phyloP scores from a whole-genome alignment of 495 filamentous ascomycete genomes.

The Haplographium delicatum region DNA sequence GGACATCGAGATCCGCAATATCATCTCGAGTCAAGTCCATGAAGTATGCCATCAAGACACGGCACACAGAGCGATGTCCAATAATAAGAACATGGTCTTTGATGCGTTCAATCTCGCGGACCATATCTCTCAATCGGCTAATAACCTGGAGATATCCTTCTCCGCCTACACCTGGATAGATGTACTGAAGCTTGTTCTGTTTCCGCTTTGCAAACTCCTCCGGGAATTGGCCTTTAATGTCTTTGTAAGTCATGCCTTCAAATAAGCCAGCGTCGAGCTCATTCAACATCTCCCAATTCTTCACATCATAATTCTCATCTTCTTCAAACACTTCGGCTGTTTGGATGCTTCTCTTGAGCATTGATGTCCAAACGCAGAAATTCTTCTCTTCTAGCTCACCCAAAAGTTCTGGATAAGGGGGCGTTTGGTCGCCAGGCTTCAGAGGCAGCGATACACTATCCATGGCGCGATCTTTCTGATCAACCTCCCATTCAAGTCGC shows the following conservation, averaged over 20 bases:
- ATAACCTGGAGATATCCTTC: slow-evolving; percentile 97
- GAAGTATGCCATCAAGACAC: slow-evolving; percentile 94
- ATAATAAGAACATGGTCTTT: slow-evolving; percentile 91
- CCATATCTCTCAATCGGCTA: slow-evolving; percentile 89
- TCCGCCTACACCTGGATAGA: slow-evolving; percentile 90
- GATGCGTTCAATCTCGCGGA: slow-evolving; percentile 94
- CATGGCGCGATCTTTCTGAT: slow-evolving; percentile 67
- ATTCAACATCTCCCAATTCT: slow-evolving; percentile 97
- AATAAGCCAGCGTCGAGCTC: slow-evolving; percentile 89
- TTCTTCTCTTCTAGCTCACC: slow-evolving; percentile 65
- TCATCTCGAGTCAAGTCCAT: slow-evolving; percentile 82
- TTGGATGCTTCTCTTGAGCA: slow-evolving; percentile 82
- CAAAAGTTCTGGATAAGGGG: slow-evolving; percentile 82
- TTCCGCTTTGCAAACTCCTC: slow-evolving; percentile 73
- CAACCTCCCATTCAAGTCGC: slow-evolving; percentile 67
- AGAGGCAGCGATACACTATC: slow-evolving; percentile 71
- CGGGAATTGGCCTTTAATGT: slow-evolving; percentile 68
- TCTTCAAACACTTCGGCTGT: slow-evolving; percentile 79
- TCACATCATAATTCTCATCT: slow-evolving; percentile 96
- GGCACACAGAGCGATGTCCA: slow-evolving; percentile 81
- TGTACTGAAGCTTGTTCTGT: slow-evolving; percentile 82
- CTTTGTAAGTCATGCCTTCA: slow-evolving; percentile 91
- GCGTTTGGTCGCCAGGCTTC: slow-evolving; percentile 80
- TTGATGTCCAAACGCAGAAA: slow-evolving; percentile 97
- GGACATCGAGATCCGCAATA: slow-evolving; percentile 88